A percentile compares a stretch with the other conserved stretches of the same genome.
These are phyloP conservation scores for Arabis hirsuta DNA, from an alignment of 345 rosid species.

Conservation along the genomic window DNA sequence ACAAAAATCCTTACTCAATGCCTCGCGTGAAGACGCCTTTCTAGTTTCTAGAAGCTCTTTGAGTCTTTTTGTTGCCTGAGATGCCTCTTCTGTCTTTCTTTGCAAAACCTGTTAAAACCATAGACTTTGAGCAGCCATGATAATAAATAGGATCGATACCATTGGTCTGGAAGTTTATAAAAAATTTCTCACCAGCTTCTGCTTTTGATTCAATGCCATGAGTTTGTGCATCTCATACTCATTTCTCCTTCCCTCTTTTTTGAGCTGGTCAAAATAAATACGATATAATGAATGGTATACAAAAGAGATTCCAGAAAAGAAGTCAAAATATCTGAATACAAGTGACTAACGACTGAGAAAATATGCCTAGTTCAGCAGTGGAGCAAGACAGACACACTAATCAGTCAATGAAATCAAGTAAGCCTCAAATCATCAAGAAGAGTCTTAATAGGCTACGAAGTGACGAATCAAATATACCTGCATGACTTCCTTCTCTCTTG, in stretches of 20 bases:
- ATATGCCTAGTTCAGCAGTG: slow-evolving; percentile 25
- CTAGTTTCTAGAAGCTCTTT: slow-evolving; percentile 89
- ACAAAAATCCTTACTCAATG: slow-evolving; percentile 44
- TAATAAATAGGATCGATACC: slow-evolving; percentile 2
- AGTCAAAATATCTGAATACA: slow-evolving; percentile 9
- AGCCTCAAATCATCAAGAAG: slow-evolving; percentile 20
- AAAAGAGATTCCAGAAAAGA: neutral
- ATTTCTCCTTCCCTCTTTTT: slow-evolving; percentile 96
- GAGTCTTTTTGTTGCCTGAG: slow-evolving; percentile 92
- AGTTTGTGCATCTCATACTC: slow-evolving; percentile 98
- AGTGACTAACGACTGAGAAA: slow-evolving; percentile 9
- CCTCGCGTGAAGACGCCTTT: slow-evolving; percentile 78
- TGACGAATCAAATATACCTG: slow-evolving; percentile 59
- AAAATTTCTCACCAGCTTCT: slow-evolving; percentile 74
- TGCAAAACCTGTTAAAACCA: slow-evolving; percentile 72
- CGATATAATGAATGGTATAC: neutral
- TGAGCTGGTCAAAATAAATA: slow-evolving; percentile 60
- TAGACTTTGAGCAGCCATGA: slow-evolving; percentile 9
- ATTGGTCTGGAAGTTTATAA: slow-evolving; percentile 25
- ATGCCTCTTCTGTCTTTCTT: slow-evolving; percentile 96
- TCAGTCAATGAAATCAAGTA: slow-evolving; percentile 4
- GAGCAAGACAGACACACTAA: slow-evolving; percentile 11
- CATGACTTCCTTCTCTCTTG: slow-evolving; percentile 95
- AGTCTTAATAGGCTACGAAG: neutral
- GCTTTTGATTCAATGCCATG: slow-evolving; percentile 91